Evolutionary conservation across 345 rosid species (phyloP), one percentile per base, ranked within the genome.

Genomic region (Gossypium herbaceum): DNA sequence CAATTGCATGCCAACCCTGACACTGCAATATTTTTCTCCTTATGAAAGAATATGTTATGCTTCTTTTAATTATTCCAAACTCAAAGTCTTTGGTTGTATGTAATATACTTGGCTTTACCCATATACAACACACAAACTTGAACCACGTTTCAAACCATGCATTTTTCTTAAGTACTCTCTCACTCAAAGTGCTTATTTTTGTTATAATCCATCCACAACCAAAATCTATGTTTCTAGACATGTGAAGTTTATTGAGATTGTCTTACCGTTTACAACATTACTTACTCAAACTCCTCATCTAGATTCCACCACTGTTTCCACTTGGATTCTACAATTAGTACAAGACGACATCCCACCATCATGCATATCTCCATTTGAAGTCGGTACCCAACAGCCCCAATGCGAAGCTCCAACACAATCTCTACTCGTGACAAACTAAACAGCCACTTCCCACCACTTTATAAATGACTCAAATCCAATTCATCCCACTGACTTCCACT

Each of bases 11-110:
- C n/a, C n/a, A 2, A 60, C 3, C 2, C 29, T 9, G 0, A 19
- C 10, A 6, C 3, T 4, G 0, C 1, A 59, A 11, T 0, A 0
- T 24, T 12, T 5, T 4, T 12, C n/a, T 2, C 10, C 10, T 0
- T 27, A 11, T 60, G 43, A 60, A 60, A 4, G 1, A 13, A 5
- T 25, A 12, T 25, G 27, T 51, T 1, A 1, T 5, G 17, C 4
- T n/a, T 55, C 10, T 10, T n/a, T 2, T 2, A 55, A 55, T 55
- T 55, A 55, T n/a, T 55, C 24, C 1, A 55, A 55, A 2, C 3
- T 19, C 3, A 55, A 55, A n/a, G 9, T 55, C n/a, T 55, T 55
- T n/a, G 12, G 24, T n/a, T 55, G 59, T 9, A 0, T 19, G 12
- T 55, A 22, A 8, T 19, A 55, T 19, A 22, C 24, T 17, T 19